phyloP scores from a whole-genome alignment of 1,139 yeast genomes.

The Debaryomyces robertsiae region DNA sequence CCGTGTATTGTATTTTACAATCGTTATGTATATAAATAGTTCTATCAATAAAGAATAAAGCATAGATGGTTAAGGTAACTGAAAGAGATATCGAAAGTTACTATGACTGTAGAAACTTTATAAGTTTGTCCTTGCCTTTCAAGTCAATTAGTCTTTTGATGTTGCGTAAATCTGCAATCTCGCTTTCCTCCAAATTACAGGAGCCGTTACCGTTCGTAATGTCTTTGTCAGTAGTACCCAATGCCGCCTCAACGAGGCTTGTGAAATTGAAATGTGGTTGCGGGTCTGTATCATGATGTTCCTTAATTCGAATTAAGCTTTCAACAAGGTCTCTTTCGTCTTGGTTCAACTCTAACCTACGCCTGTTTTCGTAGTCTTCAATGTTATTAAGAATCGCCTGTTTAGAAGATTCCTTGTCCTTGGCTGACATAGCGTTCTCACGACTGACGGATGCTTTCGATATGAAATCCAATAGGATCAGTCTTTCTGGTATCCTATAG shows the following conservation, averaged over 20 bases:
- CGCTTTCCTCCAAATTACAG: constrained; percentile 28
- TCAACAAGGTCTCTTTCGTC: constrained; percentile 29
- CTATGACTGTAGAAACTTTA: constrained; percentile 52
- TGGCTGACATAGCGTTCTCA: constrained; percentile 17
- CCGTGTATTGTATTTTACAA: constrained; percentile 6
- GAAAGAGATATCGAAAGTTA: neutral
- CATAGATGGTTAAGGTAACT: neutral
- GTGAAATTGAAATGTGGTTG: constrained; percentile 26
- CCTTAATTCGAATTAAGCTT: constrained; percentile 26
- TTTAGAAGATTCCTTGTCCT: constrained; percentile 20
- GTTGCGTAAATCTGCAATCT: constrained; percentile 53
- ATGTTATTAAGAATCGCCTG: constrained; percentile 29
- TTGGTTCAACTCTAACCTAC: constrained; percentile 22
- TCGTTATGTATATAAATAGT: constrained; percentile 9
- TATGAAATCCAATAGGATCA: constrained; percentile 75
- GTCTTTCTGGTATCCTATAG: constrained; percentile 70
- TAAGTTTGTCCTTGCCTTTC: constrained; percentile 69
- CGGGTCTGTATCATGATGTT: constrained; percentile 14
- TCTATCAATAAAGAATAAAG: constrained; percentile 1
- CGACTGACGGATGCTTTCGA: constrained; percentile 45
- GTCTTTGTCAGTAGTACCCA: constrained; percentile 28
- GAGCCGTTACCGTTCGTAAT: constrained; percentile 10
- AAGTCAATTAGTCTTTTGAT: constrained; percentile 62
- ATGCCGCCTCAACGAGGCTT: constrained; percentile 29
- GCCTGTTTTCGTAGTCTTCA: constrained; percentile 23